Evolutionary conservation across 225 moss, liverwort and hornwort species (phyloP), one percentile per base, ranked within the genome.

Genomic region (Anthoceros angustus): DNA sequence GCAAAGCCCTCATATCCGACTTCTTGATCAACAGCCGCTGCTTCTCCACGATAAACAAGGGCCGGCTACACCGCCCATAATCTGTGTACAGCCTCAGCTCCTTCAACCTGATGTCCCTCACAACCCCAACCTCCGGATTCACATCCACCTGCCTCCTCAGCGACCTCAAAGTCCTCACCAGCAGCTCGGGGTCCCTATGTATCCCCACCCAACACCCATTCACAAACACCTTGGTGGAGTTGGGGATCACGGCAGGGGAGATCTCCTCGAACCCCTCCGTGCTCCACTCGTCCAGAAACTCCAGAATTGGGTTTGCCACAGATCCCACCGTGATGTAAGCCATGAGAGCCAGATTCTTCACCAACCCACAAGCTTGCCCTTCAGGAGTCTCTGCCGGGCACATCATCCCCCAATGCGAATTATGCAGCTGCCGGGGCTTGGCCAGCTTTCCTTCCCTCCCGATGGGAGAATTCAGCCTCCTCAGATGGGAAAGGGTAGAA

Each of bases 381-480:
- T 98, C 98, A 0, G 98, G 98, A 10, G 98, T 98, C 72, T 98
- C 98, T 62, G 98, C 98, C 12, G 98, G 98, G 72, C 98, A 98
- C 98, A 98, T 98, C 98, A 98, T 98, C 32, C 98, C 98, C 98
- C 98, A 98, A 63, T 98, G 98, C 11, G 98, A 98, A 66, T 98
- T 98, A 77, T 98, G 98, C 72, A 98, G 77, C 83, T 98, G 98
- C 74, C 98, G 85, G 70, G 98, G 98, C 74, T 98, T 98, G 24
- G 98, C 98, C 67, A 98, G 92, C 77, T 98, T 98, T 61, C 98
- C 98, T 80, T 98, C 98, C 63, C 98, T 88, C 61, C 98, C 98
- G 24, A 98, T 98, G 42, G 98, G 98, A 73, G 98, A 98, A 72
- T 98, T 98, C 68, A 98, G 80, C 69, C 98, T 82, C 43, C 98